Conservation (phyloP, 2,329 filamentous ascomycete genomes). For the Aureobasidium subglaciale region DNA sequence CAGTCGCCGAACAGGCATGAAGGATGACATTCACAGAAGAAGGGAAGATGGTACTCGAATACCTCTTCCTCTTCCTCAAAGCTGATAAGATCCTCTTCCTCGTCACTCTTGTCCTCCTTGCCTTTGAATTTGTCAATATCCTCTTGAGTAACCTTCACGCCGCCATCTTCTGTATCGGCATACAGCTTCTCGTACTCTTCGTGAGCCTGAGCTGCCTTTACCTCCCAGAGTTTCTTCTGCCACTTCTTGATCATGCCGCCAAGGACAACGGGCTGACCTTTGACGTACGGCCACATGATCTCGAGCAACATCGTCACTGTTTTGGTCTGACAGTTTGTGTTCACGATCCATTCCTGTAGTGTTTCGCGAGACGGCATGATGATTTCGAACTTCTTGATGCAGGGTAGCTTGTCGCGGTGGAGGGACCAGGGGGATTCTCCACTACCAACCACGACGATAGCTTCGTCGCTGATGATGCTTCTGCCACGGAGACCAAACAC, state of each 20-base stretch:
- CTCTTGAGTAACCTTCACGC: neutral
- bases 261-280: conserved; percentile 22
- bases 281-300: conserved; percentile 20
- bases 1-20: neutral
- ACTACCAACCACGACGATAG: neutral
- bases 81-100: neutral
- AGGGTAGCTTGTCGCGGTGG: conserved; percentile 11
- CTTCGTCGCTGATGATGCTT: neutral
- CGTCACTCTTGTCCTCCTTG: neutral
- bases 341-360: neutral
- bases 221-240: conserved; percentile 22
- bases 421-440: neutral
- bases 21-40: neutral
- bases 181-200: neutral
- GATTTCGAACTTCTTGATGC: conserved; percentile 19
- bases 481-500: conserved; percentile 21
- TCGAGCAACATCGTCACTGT: conserved; percentile 21
- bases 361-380: conserved; percentile 14
- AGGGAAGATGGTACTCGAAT: neutral
- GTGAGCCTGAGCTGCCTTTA: neutral
- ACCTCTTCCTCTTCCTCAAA: neutral
- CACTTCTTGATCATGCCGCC: conserved; percentile 21
- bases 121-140: neutral
- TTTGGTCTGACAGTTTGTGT: conserved; percentile 21
- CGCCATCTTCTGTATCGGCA: neutral